Evolutionary conservation across 2,329 filamentous ascomycete species (phyloP).

Genomic region (Blastomyces emzantsi): DNA sequence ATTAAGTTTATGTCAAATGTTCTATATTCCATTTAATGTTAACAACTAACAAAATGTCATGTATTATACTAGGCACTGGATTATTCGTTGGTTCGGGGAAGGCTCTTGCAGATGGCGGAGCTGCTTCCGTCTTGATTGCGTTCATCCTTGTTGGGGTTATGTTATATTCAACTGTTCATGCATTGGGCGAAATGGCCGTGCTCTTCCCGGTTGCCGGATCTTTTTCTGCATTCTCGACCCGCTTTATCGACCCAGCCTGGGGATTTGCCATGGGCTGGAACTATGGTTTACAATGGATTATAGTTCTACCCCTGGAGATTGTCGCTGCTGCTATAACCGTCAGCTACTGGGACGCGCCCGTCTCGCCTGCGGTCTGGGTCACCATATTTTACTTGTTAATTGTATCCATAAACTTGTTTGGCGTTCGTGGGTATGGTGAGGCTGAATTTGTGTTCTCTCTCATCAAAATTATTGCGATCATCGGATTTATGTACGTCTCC

Average conservation of each 20-base stretch:
- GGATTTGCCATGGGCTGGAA: conserved; percentile 44
- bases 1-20: background rate
- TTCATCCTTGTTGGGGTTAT: conserved; percentile 42
- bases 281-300: conserved; percentile 59
- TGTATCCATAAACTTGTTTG: conserved; percentile 53
- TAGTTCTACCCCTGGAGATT: conserved; percentile 65
- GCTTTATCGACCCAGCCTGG: conserved; percentile 41
- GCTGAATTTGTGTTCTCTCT: conserved; percentile 45
- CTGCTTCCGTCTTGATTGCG: conserved; percentile 37
- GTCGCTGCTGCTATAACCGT: conserved; percentile 55
- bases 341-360: conserved; percentile 46
- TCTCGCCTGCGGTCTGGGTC: conserved; percentile 33
- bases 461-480: conserved; percentile 43
- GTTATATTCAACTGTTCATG: conserved; percentile 58
- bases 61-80: conserved; percentile 29
- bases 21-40: background rate
- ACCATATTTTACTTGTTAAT: conserved; percentile 51
- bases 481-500: conserved; percentile 47
- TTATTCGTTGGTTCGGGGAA: conserved; percentile 35
- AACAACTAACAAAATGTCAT: background rate
- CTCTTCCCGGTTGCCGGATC: conserved; percentile 42
- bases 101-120: conserved; percentile 32
- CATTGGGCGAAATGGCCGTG: conserved; percentile 42
- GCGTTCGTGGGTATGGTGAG: conserved; percentile 42
- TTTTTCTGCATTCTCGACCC: conserved; percentile 38